These are phyloP conservation scores for Aspergillus clavatus DNA, from an alignment of 2,329 filamentous ascomycete genomes.

Conservation along the genomic window DNA sequence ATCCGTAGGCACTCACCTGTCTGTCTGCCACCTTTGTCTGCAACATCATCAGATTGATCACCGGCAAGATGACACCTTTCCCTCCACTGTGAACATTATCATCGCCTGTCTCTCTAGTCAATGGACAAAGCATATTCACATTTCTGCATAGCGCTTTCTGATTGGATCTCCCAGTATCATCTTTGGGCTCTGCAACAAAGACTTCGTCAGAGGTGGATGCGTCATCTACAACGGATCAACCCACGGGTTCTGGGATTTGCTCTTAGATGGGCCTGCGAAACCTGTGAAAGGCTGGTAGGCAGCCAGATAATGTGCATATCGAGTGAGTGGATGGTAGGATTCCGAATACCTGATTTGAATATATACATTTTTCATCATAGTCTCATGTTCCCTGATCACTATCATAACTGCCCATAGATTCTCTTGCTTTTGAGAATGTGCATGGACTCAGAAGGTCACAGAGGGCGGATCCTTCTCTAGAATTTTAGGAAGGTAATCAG, in stretches of 20 bases:
- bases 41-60: slow-evolving; percentile 14
- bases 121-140: slow-evolving; percentile 1
- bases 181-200: not conserved
- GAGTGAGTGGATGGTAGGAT: too few species aligned
- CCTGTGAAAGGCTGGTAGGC: too few species aligned
- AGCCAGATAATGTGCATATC: too few species aligned
- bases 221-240: not conserved
- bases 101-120: not conserved
- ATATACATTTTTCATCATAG: too few species aligned
- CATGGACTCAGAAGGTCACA: not conserved
- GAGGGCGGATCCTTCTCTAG: not conserved
- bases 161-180: not conserved
- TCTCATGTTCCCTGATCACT: too few species aligned
- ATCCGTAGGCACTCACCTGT: slow-evolving; percentile 1
- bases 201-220: not conserved
- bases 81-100: not conserved
- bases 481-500: not conserved
- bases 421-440: too few species aligned
- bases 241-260: too few species aligned
- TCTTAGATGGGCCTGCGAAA: too few species aligned
- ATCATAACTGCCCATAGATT: too few species aligned
- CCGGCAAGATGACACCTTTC: slow-evolving; percentile 4
- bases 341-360: too few species aligned
- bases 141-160: not conserved
- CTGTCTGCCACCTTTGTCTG: slow-evolving; percentile 17